Evolutionary conservation across 225 moss, liverwort and hornwort genomes (phyloP), one percentile per base, ranked within the genome.

Genomic region (Asterella californica): DNA sequence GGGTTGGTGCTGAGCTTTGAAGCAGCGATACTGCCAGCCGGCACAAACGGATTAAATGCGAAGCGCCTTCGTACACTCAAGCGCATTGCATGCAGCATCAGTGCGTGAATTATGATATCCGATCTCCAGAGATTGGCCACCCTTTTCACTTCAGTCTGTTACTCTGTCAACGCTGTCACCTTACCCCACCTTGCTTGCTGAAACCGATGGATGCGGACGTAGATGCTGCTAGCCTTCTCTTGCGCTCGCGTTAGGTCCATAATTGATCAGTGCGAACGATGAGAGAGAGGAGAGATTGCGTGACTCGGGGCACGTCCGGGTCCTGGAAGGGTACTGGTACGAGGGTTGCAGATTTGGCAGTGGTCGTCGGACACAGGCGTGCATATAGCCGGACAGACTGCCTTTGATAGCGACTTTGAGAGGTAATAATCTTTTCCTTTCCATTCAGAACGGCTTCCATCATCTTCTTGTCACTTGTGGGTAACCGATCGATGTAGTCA

Each of bases 21-120:
- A n/a, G n/a, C n/a, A n/a, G n/a, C n/a, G 54, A 52, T 57, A 5
- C 34, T 75, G 75, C 75, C 75, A 75, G 75, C 75, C 10, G 52
- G 75, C 55, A 27, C 53, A 30, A 8, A 46, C 9, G n/a, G 45
- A 75, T 18, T 75, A 52, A 75, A 75, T 75, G 48, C 53, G 15
- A 52, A 24, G 2, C 52, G 50, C 75, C 75, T 49, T 53, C 75
- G 75, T 75, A 75, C 75, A 21, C 48, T 32, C 50, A n/a, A 32
- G 5, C 29, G 10, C 75, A 0, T 75, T 75, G 5, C 53, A 25
- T 52, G 75, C 75, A 33, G 6, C 52, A 75, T 75, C 75, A 75
- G 29, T 33, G 5, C 52, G 8, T 12, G 27, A 57, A 57, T 57
- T 75, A 57, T 75, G 75, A 33, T 45, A 49, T 75, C 19, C 30